Evolutionary conservation across 768 basidiomycete species (phyloP), one percentile per base, ranked within the genome.

Genomic region (Trametes maxima): DNA sequence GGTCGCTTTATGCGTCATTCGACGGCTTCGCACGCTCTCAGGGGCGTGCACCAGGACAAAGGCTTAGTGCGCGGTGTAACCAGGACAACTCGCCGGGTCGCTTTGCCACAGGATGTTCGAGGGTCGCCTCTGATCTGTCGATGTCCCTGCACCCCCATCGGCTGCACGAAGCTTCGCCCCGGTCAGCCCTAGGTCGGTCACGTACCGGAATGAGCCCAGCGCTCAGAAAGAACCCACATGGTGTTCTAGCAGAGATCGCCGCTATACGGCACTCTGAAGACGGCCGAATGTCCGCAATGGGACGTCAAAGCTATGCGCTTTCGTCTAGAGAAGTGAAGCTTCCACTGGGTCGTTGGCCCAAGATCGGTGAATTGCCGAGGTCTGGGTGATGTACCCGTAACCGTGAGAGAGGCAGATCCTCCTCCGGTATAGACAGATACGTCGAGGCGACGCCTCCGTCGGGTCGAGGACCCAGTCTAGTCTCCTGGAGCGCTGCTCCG

Each of bases 1-100:
- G 66, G 57, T 40, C 39, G 63, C 56, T 51, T 59, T 37, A 13
- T 39, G 60, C 54, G 48, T 59, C 42, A 59, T 62, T 64, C 63
- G 66, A 36, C 49, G 43, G 50, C 50, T 45, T 54, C 49, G 59
- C 48, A 60, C 44, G 50, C 54, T 45, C 53, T 33, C 14, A 6
- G 48, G 50, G 60, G 57, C 21, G 53, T 53, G 62, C 19, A 46
- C 54, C 57, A 46, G 47, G 46, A 43, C 56, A 54, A 55, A 43
- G 46, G 57, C 57, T 44, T 48, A 58, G 62, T 47, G 57, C 36
- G 62, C 57, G 19, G 24, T 33, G 28, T 16, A 39, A 54, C 48
- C 40, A 49, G 57, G 36, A 54, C 51, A 54, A 36, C 14, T 47
- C 21, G 55, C 43, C 53, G 62, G 62, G 46, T n/a, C 48, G 57